phyloP scores from a whole-genome alignment of 768 basidiomycete species.

The Tephrocybe sp. region DNA sequence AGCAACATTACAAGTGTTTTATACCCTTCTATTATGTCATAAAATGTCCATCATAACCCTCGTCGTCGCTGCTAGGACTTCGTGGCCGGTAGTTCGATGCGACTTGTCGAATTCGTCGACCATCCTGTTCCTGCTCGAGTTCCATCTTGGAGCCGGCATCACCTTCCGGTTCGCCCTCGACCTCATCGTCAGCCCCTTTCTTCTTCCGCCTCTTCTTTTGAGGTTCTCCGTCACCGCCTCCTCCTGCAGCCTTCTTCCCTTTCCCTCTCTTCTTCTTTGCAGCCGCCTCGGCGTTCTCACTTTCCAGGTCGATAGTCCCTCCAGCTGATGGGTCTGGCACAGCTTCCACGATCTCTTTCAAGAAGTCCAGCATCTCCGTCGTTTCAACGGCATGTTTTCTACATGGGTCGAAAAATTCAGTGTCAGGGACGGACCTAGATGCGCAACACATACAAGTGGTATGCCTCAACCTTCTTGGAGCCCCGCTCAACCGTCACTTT shows the following conservation, averaged over 20 bases:
- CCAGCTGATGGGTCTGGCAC: constrained; percentile 88
- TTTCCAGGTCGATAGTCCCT: constrained; percentile 72
- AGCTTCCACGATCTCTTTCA: constrained; percentile 85
- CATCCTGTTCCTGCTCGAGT: constrained; percentile 24
- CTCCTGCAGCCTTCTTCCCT: constrained; percentile 41
- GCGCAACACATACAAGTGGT: constrained; percentile 76
- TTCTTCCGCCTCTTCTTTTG: constrained; percentile 54
- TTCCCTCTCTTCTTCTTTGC: constrained; percentile 62
- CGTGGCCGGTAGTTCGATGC: constrained; percentile 34
- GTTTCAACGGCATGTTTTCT: constrained; percentile 93
- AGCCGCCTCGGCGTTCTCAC: constrained; percentile 48
- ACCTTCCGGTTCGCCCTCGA: constrained; percentile 24
- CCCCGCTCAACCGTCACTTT: constrained; percentile 79
- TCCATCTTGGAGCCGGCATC: constrained; percentile 22
- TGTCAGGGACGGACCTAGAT: neutral
- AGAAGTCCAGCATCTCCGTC: constrained; percentile 89
- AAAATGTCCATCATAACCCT: constrained; percentile 43
- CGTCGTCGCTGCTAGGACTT: constrained; percentile 41
- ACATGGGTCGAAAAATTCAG: constrained; percentile 1
- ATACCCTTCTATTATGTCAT: constrained; percentile 33
- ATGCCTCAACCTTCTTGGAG: constrained; percentile 87
- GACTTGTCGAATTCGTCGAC: constrained; percentile 15
- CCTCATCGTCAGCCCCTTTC: constrained; percentile 35
- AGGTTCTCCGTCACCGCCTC: constrained; percentile 31
- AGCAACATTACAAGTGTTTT: neutral